Percentiles rank a stretch among this genome's conserved stretches.
These are phyloP conservation scores for Mycena haematopus DNA, from an alignment of 768 basidiomycete species.

Conservation along the genomic window DNA sequence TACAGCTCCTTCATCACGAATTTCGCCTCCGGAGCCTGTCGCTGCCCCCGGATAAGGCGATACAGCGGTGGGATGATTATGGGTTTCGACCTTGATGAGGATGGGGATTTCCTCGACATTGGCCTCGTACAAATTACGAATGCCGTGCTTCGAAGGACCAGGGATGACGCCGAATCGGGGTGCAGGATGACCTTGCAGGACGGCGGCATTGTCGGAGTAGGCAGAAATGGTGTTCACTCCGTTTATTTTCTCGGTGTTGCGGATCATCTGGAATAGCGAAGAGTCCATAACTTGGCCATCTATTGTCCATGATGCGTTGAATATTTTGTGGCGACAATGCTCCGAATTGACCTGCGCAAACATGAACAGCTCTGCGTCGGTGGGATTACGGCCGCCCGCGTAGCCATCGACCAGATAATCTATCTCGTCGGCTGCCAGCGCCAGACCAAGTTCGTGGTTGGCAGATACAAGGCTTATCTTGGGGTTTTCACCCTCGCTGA, in stretches of 20 bases:
- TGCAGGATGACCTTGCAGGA: slow-evolving; percentile 77
- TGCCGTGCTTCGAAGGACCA: slow-evolving; percentile 23
- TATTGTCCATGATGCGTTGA: slow-evolving; percentile 96
- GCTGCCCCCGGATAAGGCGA: slow-evolving; percentile 99
- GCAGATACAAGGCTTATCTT: slow-evolving; percentile 72
- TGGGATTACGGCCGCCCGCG: slow-evolving; percentile 87
- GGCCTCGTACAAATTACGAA: slow-evolving; percentile 58
- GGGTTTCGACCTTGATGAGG: slow-evolving; percentile 97
- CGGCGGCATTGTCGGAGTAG: slow-evolving; percentile 98
- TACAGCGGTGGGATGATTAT: slow-evolving; percentile 98
- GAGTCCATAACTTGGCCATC: slow-evolving; percentile 67
- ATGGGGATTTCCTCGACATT: slow-evolving; percentile 80
- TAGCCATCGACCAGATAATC: slow-evolving; percentile 92
- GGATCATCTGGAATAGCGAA: slow-evolving; percentile 96
- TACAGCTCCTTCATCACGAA: slow-evolving; percentile 96
- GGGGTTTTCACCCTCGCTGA: slow-evolving; percentile 51
- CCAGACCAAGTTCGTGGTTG: slow-evolving; percentile 88
- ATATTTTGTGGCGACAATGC: slow-evolving; percentile 99
- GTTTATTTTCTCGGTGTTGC: slow-evolving; percentile 87
- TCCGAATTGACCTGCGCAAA: slow-evolving; percentile 99
- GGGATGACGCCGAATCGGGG: slow-evolving; percentile 73
- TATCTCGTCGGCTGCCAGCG: slow-evolving; percentile 88
- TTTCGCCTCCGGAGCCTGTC: slow-evolving; percentile 98
- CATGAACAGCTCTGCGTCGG: slow-evolving; percentile 99
- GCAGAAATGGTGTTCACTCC: slow-evolving; percentile 88